A percentile compares a stretch with the other conserved stretches of the same genome.
These are phyloP conservation scores for Leishmania arabica DNA, from an alignment of 208 protist species.

Conservation along the genomic window DNA sequence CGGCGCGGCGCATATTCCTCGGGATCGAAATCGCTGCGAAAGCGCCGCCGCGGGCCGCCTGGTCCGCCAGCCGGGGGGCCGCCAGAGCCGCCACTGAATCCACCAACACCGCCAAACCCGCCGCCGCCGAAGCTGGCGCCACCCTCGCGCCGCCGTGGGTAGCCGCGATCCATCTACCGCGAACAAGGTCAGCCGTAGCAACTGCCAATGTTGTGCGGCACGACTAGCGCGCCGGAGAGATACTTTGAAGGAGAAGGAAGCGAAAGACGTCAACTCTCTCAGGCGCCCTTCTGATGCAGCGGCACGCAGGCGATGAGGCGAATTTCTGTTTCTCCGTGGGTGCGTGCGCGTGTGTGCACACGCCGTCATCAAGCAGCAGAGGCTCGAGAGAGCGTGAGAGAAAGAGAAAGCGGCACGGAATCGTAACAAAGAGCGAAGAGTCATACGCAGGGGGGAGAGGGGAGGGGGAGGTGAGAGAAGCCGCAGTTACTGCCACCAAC, in stretches of 20 bases:
- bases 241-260: neutral
- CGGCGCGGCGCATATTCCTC: slow-evolving; percentile 83
- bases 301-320: neutral
- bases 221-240: neutral
- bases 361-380: neutral
- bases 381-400: neutral
- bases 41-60: slow-evolving; percentile 39
- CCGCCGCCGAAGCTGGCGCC: slow-evolving; percentile 7
- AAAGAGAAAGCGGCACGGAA: neutral
- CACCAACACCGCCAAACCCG: neutral
- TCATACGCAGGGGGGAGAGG: neutral
- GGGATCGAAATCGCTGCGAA: slow-evolving; percentile 56
- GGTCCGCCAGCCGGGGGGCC: neutral
- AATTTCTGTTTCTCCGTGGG: neutral
- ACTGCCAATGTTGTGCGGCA: neutral
- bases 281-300: neutral
- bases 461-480: neutral
- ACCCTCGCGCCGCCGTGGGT: slow-evolving; percentile 13
- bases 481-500: neutral
- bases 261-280: neutral
- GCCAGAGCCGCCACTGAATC: slow-evolving; percentile 10
- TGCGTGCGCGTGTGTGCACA: neutral
- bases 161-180: slow-evolving; percentile 20
- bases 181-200: neutral
- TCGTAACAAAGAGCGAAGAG: neutral